A percentile compares a stretch with the other conserved stretches of the same genome.
Evolutionary conservation across 768 basidiomycete species (phyloP).

Genomic region (Scleroderma citrinum): DNA sequence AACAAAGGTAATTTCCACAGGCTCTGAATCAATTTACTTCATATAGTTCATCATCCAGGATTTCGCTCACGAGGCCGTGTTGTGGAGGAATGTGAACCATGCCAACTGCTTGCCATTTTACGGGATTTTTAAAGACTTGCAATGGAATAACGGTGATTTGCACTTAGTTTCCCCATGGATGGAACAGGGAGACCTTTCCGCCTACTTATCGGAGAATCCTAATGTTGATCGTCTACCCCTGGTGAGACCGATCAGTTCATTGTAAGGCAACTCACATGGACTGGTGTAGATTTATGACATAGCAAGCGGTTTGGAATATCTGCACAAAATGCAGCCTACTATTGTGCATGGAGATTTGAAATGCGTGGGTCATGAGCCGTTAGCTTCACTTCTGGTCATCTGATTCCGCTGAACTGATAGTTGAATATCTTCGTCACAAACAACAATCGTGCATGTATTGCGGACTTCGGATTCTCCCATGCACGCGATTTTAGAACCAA

Average conservation of each 20-base stretch:
- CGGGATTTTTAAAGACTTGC: constrained; percentile 17
- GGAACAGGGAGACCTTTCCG: constrained; percentile 24
- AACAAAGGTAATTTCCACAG: constrained; percentile 19
- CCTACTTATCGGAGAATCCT: constrained; percentile 25
- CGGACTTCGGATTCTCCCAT: constrained; percentile 26
- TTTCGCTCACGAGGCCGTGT: constrained; percentile 25
- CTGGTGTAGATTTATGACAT: constrained; percentile 30
- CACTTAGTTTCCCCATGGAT: constrained; percentile 23
- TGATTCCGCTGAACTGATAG: constrained; percentile 9
- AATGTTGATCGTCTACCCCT: constrained; percentile 24
- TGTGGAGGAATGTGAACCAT: constrained; percentile 27
- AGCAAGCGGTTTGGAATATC: constrained; percentile 32
- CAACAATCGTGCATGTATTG: constrained; percentile 24
- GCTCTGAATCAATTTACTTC: constrained; percentile 5
- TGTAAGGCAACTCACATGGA: not conserved
- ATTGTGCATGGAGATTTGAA: constrained; percentile 41
- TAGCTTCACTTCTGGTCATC: not conserved
- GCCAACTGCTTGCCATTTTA: constrained; percentile 27
- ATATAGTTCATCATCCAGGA: constrained; percentile 17
- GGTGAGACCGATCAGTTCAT: constrained; percentile 17
- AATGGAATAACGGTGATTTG: constrained; percentile 10
- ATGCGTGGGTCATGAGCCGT: constrained; percentile 25
- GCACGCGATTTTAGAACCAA: constrained; percentile 12
- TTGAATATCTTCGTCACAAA: constrained; percentile 24
- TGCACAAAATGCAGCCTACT: constrained; percentile 34